Base-by-base conservation (phyloP, 495 filamentous ascomycete species). In the Podospora anserina region DNA sequence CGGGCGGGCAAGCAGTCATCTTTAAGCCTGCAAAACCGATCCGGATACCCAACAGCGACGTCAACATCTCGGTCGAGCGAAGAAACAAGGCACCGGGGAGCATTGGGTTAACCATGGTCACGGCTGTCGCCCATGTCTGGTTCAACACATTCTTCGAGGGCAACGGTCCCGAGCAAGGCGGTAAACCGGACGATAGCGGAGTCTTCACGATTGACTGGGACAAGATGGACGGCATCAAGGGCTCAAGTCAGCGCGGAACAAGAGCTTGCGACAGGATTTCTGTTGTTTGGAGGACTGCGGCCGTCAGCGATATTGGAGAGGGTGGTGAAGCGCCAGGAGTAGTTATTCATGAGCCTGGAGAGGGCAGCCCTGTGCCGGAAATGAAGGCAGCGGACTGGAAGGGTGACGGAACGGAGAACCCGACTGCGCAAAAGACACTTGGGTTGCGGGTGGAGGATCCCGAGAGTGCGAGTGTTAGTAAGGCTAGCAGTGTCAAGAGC, bases 91-190 rank as follows among this genome's bases (percentile, higher is more conserved):
- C 90, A 64, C 92, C 90, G 73, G 88, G 87, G 18, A 86, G 87
- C 1, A 90, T 92, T 78, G 91, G 90, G 5, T 87, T 91, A 70
- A 91, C 92, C 4, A 91, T 97, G 88, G 93, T 97, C 9, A 97
- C 94, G 4, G 88, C 93, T 0, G 89, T 97, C 49, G 92, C 94
- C 1, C 93, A 97, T 68, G 91, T 97, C 34, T 99, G 95, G 95
- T 96, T 97, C 80, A 99, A 99, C 73, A 80, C 89, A 2, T 97
- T 89, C 79, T 97, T 97, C 69, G 95, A 98, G 79, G 93, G 93
- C 15, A 85, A 88, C 69, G 88, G 88, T 0, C 83, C 91, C 18
- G 87, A 93, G 70, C 80, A 85, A 19, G 77, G 75, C 53, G 82
- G 83, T 23, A 73, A 69, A n/a, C 76, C 83, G 0, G 81, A 85